Evolutionary conservation across 164 flowering plant genomes (phyloP), one percentile per base, ranked within the genome.

Genomic region (Annona cherimola): DNA sequence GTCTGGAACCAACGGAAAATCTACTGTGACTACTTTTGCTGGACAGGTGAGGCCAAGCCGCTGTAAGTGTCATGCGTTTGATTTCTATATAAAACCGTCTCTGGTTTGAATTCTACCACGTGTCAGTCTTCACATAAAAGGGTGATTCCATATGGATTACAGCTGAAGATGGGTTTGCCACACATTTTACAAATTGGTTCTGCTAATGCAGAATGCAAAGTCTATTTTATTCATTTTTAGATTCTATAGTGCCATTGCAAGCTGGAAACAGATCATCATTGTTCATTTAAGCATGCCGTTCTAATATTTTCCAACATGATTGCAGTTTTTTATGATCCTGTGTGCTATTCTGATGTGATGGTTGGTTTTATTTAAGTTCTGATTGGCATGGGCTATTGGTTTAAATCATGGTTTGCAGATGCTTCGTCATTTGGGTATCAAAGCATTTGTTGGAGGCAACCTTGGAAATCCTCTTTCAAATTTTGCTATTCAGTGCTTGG

Each of bases 1-100:
- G 69, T 80, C 86, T 18, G 86, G 86, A 68, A 84, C 83, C 42
- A 84, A 84, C 76, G 86, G 86, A 70, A 84, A 84, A 76, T 84
- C 87, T 43, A 84, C 87, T 11, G 81, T 80, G 57, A 74, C 81
- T 14, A 77, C 82, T 65, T 84, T 82, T 76, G 77, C 79, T 76
- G 83, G 85, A 71, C 85, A 84, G 84, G 85, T 66, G 66, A 11
- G 26, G 35, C 35, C 35, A 26, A 26, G 35, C 35, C 35, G 35
- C 35, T 26, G 35, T 1, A 26, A 26, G 35, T 64, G 8, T 11
- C 40, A 26, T 14, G 2, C 46, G 39, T 83, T 60, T 46, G 1
- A 2, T 40, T 61, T 26, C 19, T 9, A 19, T 62, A 41, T 50
- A 45, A 26, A 26, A 26, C 35, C 50, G 55, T n/a, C 46, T 43